Percentiles rank a stretch among this genome's conserved stretches.
These are phyloP conservation scores for Fusarium euwallaceae DNA, from an alignment of 2,329 filamentous ascomycete genomes.

Conservation along the genomic window DNA sequence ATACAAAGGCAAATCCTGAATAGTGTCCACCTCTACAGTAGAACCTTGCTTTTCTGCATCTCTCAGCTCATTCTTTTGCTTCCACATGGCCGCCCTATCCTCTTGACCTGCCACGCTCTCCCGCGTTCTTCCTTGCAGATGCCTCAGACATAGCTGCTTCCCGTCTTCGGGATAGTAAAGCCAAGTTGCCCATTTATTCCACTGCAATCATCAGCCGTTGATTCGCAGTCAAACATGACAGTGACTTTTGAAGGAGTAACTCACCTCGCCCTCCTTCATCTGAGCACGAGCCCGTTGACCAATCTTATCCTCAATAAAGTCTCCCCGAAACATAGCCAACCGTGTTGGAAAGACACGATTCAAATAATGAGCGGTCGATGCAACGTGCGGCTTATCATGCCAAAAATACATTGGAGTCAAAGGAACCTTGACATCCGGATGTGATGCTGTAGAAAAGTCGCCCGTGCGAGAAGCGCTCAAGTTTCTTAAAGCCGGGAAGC, in stretches of 20 bases:
- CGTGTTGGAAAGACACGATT: slow-evolving; percentile 63
- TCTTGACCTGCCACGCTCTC: slow-evolving; percentile 50
- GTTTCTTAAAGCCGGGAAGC: slow-evolving; percentile 56
- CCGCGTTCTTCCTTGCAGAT: slow-evolving; percentile 66
- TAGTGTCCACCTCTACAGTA: background rate
- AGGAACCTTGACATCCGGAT: slow-evolving; percentile 50
- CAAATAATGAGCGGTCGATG: slow-evolving; percentile 63
- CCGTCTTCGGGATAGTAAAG: slow-evolving; percentile 66
- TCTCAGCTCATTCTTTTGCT: slow-evolving; percentile 19
- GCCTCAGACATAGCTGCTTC: slow-evolving; percentile 59
- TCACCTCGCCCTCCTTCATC: slow-evolving; percentile 63
- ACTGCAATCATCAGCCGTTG: slow-evolving; percentile 42
- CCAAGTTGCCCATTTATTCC: slow-evolving; percentile 68
- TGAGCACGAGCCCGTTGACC: slow-evolving; percentile 67
- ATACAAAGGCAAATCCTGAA: background rate
- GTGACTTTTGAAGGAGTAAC: too few relatives aligned
- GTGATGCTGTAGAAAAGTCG: slow-evolving; percentile 50
- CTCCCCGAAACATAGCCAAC: slow-evolving; percentile 63
- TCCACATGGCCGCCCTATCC: slow-evolving; percentile 35
- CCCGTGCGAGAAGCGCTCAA: slow-evolving; percentile 59
- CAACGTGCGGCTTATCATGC: slow-evolving; percentile 70
- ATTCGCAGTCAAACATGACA: too few relatives aligned
- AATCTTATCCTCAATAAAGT: slow-evolving; percentile 69
- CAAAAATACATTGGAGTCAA: slow-evolving; percentile 70
- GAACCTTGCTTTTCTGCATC: background rate